Conservation (phyloP, 176 grass and related monocot genomes). For the Paspalum notatum region DNA sequence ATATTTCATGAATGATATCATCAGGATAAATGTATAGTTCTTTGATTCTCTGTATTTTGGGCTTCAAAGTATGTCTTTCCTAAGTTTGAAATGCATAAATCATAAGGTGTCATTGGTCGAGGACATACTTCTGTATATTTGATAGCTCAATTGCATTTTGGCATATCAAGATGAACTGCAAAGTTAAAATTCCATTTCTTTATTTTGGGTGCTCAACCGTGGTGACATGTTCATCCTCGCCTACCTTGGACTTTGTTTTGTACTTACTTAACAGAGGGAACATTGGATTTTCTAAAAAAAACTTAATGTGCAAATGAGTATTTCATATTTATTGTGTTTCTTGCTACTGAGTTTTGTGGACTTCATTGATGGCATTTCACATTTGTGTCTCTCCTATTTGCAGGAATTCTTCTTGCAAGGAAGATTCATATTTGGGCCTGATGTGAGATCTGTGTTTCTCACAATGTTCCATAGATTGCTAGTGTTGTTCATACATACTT, state of each 20-base stretch:
- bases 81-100: conserved; percentile 2
- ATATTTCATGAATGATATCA: conserved; percentile 6
- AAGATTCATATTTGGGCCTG: conserved; percentile 98
- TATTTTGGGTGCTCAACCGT: neutral
- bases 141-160: neutral
- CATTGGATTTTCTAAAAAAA: neutral
- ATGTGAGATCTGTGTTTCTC: conserved; percentile 90
- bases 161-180: neutral
- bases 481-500: no score
- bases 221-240: neutral
- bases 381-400: conserved; percentile 30
- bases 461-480: no score
- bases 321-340: conserved; percentile 13
- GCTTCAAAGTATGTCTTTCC: conserved; percentile 23
- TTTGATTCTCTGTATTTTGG: conserved; percentile 23
- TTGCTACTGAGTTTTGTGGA: neutral
- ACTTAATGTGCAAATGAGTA: neutral
- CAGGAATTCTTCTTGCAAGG: conserved; percentile 95
- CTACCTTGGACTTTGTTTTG: neutral
- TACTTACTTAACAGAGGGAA: neutral
- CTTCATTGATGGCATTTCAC: conserved; percentile 13
- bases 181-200: neutral
- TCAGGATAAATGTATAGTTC: conserved; percentile 17
- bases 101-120: neutral
- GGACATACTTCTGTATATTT: conserved; percentile 21